A percentile compares a stretch with the other conserved stretches of the same genome.
phyloP scores from a whole-genome alignment of 139 green algal genomes.

The Chlorella sp. region DNA sequence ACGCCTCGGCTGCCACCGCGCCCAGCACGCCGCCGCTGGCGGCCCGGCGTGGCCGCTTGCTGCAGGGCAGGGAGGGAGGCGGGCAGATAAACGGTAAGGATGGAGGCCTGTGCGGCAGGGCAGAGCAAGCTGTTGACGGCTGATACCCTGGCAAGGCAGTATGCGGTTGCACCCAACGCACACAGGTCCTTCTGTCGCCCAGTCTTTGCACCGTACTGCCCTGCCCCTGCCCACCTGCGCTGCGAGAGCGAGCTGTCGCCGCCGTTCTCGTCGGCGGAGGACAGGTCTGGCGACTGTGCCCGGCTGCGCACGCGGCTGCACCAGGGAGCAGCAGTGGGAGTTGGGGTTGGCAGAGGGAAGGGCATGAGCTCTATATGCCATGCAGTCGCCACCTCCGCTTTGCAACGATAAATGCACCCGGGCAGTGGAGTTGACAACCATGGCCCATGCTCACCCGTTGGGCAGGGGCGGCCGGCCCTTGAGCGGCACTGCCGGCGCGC shows the following conservation, averaged over 20 bases:
- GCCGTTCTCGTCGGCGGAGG: constrained; percentile 9
- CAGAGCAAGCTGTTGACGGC: no score
- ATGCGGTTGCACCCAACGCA: no score
- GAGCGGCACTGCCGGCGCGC: neutral
- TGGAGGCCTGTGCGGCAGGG: neutral
- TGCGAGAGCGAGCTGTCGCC: constrained; percentile 21
- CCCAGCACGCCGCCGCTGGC: constrained; percentile 49
- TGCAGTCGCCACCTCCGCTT: no score
- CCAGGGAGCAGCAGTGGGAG: neutral
- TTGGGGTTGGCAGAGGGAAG: neutral
- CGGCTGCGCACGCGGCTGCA: constrained; percentile 26
- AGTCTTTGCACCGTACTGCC: no score
- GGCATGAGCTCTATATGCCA: no score
- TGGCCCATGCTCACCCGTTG: no score
- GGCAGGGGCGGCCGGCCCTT: neutral
- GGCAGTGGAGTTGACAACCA: no score
- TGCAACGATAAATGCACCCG: no score
- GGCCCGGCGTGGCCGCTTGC: constrained; percentile 43
- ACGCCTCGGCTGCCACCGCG: constrained; percentile 41
- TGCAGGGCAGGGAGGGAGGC: neutral
- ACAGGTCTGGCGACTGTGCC: constrained; percentile 1
- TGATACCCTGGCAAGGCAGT: no score
- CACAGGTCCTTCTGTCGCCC: no score
- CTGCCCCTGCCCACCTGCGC: neutral
- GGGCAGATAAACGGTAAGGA: neutral